Evolutionary conservation across 2,329 filamentous ascomycete genomes (phyloP).

Genomic region (Penicillium sp.): DNA sequence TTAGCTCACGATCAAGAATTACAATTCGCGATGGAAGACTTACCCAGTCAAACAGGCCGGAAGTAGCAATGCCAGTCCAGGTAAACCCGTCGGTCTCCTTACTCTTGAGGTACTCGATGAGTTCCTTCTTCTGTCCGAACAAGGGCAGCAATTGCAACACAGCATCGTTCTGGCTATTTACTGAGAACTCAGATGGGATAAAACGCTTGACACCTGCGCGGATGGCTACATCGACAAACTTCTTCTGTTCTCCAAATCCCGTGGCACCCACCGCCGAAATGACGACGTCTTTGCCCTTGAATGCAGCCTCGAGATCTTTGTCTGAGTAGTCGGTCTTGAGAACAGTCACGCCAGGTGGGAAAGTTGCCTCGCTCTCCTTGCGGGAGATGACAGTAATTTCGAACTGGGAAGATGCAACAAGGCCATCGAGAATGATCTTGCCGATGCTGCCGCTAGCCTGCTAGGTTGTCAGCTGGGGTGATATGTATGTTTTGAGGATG

Average conservation of each 20-base stretch:
- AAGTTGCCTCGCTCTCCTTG: constrained; percentile 19
- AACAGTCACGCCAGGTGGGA: constrained; percentile 21
- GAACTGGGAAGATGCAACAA: constrained; percentile 19
- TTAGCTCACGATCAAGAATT: not conserved
- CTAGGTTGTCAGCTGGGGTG: not conserved
- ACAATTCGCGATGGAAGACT: constrained; percentile 1
- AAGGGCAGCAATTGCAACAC: constrained; percentile 28
- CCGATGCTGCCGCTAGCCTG: constrained; percentile 30
- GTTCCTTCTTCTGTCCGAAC: constrained; percentile 27
- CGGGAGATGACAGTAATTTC: constrained; percentile 29
- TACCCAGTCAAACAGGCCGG: constrained; percentile 62
- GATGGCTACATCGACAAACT: constrained; percentile 35
- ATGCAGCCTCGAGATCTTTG: constrained; percentile 22
- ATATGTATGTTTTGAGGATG: not conserved
- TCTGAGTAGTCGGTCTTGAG: constrained; percentile 29
- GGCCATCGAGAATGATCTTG: constrained; percentile 21
- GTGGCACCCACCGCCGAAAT: constrained; percentile 30
- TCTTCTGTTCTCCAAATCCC: constrained; percentile 29
- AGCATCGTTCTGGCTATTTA: constrained; percentile 26
- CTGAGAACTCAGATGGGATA: constrained; percentile 37
- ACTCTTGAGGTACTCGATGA: constrained; percentile 54
- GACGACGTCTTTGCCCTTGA: constrained; percentile 33
- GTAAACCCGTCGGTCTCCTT: constrained; percentile 51
- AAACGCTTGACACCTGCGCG: constrained; percentile 35
- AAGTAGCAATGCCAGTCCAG: constrained; percentile 61